Percentiles rank a stretch among this genome's conserved stretches.
Conservation (phyloP, 345 rosid genomes). For the Clarkia xantiana region DNA sequence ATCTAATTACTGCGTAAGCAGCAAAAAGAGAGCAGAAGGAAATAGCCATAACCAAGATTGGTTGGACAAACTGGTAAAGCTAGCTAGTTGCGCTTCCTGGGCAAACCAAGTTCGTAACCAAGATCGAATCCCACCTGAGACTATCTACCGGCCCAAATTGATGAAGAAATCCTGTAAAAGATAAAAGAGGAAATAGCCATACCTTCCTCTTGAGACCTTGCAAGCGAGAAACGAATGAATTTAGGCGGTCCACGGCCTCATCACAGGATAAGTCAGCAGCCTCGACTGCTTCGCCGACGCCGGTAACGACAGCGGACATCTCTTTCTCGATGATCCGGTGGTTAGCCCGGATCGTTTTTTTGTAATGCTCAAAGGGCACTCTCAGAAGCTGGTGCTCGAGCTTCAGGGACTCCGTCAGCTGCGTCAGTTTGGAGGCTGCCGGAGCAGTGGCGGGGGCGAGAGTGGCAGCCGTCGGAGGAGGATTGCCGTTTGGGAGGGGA, state of each 20-base stretch:
- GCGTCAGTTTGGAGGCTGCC: constrained; percentile 39
- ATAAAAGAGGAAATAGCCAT: neutral
- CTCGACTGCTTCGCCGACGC: constrained; percentile 45
- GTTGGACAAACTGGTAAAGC: no score
- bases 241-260: constrained; percentile 59
- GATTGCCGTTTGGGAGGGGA: constrained; percentile 29
- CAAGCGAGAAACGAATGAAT: constrained; percentile 70
- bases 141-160: neutral
- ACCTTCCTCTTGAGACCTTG: constrained; percentile 97
- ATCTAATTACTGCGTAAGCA: neutral
- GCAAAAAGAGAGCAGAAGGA: no score
- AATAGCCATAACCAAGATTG: constrained; percentile 11
- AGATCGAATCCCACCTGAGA: no score
- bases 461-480: constrained; percentile 9
- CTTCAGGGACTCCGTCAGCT: constrained; percentile 67
- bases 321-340: constrained; percentile 78
- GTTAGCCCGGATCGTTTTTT: constrained; percentile 80
- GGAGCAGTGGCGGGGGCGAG: constrained; percentile 13
- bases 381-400: constrained; percentile 88
- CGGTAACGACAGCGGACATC: constrained; percentile 48
- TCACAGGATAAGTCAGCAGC: constrained; percentile 44
- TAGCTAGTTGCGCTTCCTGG: no score
- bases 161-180: neutral
- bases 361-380: constrained; percentile 93
- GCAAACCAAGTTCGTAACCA: no score